phyloP scores from a whole-genome alignment of 1,284 basidiomycete species.

The Heimioporus retisporus region DNA sequence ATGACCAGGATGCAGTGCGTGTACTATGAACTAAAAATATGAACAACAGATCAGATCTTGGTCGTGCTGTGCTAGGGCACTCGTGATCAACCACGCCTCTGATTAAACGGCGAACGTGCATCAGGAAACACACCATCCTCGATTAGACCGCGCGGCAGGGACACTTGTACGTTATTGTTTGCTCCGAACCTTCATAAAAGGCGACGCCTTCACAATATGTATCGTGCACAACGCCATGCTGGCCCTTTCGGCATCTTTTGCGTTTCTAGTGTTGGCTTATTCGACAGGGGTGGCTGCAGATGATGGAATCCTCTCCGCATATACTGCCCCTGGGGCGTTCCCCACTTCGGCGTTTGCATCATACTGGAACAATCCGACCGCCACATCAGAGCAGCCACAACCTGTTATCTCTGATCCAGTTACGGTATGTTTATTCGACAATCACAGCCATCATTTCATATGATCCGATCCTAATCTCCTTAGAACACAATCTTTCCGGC shows the following conservation, averaged over 20 bases:
- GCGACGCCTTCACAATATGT: no score
- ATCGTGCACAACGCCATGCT: slow-evolving; percentile 26
- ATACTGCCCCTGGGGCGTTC: slow-evolving; percentile 68
- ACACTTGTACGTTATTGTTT: slow-evolving; percentile 5
- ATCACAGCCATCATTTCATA: slow-evolving; percentile 7
- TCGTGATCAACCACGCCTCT: neutral
- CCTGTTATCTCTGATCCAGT: slow-evolving; percentile 77
- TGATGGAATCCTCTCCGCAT: slow-evolving; percentile 47
- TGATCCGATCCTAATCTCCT: slow-evolving; percentile 12
- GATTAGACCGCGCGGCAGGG: no score
- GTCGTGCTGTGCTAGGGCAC: neutral
- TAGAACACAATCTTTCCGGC: slow-evolving; percentile 66
- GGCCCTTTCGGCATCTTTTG: slow-evolving; percentile 16
- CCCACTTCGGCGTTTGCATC: slow-evolving; percentile 67
- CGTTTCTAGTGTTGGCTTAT: slow-evolving; percentile 22
- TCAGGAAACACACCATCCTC: slow-evolving; percentile 1
- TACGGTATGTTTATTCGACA: slow-evolving; percentile 51
- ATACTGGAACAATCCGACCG: slow-evolving; percentile 78
- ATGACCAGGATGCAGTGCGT: no score
- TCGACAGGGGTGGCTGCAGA: slow-evolving; percentile 10
- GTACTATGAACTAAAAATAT: neutral
- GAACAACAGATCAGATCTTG: neutral
- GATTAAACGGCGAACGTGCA: slow-evolving; percentile 30
- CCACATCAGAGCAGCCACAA: slow-evolving; percentile 71
- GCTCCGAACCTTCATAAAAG: slow-evolving; percentile 7